These are phyloP conservation scores for Anacardium occidentale DNA, from an alignment of 345 rosid species.

Conservation along the genomic window DNA sequence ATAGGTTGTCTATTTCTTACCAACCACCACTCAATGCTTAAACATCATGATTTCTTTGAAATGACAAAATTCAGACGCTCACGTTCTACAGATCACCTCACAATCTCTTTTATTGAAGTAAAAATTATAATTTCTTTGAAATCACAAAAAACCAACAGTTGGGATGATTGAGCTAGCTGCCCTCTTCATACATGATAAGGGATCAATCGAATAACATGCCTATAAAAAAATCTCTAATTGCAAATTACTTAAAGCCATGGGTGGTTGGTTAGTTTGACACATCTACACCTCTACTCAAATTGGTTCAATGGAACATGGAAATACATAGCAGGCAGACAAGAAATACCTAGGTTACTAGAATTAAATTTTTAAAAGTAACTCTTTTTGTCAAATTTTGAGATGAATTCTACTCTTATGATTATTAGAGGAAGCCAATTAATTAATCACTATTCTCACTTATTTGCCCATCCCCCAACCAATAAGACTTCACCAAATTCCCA, in stretches of 20 bases:
- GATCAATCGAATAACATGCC: not conserved
- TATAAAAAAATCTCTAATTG: not conserved
- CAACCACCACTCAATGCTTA: constrained; percentile 6
- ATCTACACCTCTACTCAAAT: not conserved
- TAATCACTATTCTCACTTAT: not conserved
- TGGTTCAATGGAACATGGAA: not conserved
- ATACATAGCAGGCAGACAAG: not conserved
- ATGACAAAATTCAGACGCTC: too few relatives aligned
- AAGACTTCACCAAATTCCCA: not conserved
- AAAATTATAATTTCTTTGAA: not conserved
- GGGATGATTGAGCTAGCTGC: constrained; percentile 2
- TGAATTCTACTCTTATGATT: not conserved
- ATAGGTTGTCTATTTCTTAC: constrained; percentile 24
- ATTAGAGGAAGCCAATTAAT: not conserved
- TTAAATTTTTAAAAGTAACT: not conserved
- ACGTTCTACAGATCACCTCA: not conserved
- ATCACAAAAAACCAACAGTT: too few relatives aligned
- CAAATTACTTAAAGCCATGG: not conserved
- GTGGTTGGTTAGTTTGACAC: constrained; percentile 1
- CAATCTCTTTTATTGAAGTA: not conserved
- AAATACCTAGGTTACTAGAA: not conserved
- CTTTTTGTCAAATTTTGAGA: not conserved
- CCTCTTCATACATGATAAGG: not conserved
- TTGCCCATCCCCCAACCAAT: not conserved
- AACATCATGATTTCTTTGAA: too few relatives aligned